Base-by-base conservation (phyloP, 73 alveolate genomes). In the Uronychia setigera region DNA sequence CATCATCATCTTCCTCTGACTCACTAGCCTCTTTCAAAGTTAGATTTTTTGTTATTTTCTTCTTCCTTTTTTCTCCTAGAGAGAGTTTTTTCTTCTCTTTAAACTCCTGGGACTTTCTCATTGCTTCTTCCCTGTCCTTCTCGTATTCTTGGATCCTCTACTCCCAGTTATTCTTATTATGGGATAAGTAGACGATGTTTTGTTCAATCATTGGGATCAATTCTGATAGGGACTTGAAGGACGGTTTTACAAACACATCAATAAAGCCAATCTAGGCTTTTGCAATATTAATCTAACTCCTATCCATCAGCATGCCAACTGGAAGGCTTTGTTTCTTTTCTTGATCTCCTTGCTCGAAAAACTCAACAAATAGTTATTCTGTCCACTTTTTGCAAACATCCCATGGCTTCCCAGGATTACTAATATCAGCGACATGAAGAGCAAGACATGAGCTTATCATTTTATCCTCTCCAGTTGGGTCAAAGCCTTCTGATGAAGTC, bases 211-310 rank as follows among this genome's bases (percentile, higher is more conserved):
- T 67, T 26, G 92, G 95, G 59, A 90, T 26, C 25, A 85, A 33
- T 77, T 33, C 79, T 0, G 90, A 0, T 27, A 96, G 31, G 29
- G 94, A 93, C 29, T 91, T 92, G 78, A 84, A 95, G 74, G 80
- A 94, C 29, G 99, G 99, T 76, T 88, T 30, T 58, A 93, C 98
- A 59, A 98, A 93, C 87, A 89, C 96, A 74, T 97, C 97, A 29
- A 98, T 94, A 87, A 97, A 98, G 58, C 99, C 99, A 29, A 98
- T 88, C 91, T 97, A 93, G 27, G 97, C 85, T 88, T 96, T 94
- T 33, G 97, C 98, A 27, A 96, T 78, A 81, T 95, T 97, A 19
- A 98, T 96, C 57, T 97, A 96, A 81, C 93, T 83, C 87, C 99
- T 95, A 91, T 98, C 99, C 86, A 96, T 93, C 28, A 93, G 89